phyloP scores from a whole-genome alignment of 1,284 basidiomycete species.

The Ceratobasidium sp. region DNA sequence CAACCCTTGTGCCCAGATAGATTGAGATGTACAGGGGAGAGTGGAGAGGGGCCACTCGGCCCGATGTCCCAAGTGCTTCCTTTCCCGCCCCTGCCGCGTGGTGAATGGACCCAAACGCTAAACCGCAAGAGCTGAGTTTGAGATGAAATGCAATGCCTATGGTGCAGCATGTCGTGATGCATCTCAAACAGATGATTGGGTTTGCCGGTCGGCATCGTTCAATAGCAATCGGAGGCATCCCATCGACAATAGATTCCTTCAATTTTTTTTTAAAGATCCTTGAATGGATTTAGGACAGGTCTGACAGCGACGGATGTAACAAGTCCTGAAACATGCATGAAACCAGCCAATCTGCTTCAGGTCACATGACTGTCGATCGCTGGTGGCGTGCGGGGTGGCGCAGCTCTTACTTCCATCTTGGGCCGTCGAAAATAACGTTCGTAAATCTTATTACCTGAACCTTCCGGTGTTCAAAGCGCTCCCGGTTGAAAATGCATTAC shows the following conservation, averaged over 20 bases:
- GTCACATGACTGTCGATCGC: constrained; percentile 34
- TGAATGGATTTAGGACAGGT: neutral
- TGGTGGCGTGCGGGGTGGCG: constrained; percentile 35
- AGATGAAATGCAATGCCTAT: neutral
- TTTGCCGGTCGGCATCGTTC: neutral
- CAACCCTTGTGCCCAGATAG: constrained; percentile 5
- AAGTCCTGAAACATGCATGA: constrained; percentile 12
- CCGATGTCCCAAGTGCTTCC: neutral
- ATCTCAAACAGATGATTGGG: neutral
- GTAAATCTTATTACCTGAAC: neutral
- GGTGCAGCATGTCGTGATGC: neutral
- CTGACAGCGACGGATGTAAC: neutral
- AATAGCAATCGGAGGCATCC: neutral
- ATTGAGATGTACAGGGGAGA: neutral
- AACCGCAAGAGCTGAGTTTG: constrained; percentile 8
- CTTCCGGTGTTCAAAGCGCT: no score
- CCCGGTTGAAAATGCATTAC: no score
- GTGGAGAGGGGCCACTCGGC: neutral
- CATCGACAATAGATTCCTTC: no score
- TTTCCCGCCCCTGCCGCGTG: no score
- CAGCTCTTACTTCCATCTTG: neutral
- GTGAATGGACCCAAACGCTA: neutral
- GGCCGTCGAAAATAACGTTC: neutral
- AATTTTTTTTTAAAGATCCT: neutral
- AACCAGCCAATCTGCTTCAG: neutral